A percentile compares a stretch with the other conserved stretches of the same genome.
These are phyloP conservation scores for Saturnispora serradocipensis DNA, from an alignment of 805 yeast genomes.

Conservation along the genomic window DNA sequence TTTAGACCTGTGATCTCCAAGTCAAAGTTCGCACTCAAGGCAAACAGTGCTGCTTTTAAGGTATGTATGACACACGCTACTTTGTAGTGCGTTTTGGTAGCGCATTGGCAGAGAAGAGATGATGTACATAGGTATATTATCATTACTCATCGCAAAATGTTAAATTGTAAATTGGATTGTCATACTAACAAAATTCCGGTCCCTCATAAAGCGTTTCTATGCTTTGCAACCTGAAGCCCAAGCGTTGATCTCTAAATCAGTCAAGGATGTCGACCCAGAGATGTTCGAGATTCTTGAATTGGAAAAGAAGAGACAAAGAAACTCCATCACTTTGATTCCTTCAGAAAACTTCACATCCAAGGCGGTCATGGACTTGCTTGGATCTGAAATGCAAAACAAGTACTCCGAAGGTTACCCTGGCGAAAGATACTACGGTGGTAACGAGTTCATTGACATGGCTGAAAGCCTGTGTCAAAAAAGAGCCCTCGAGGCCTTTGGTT, in stretches of 20 bases:
- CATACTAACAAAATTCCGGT: not conserved
- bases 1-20: not conserved
- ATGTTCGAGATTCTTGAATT: slow-evolving; percentile 62
- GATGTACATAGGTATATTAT: too few species aligned
- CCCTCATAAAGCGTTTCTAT: slow-evolving; percentile 26
- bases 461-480: slow-evolving; percentile 89
- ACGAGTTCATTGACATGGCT: slow-evolving; percentile 91
- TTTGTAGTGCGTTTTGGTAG: not conserved
- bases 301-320: slow-evolving; percentile 87
- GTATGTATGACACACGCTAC: not conserved
- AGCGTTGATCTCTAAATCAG: slow-evolving; percentile 50
- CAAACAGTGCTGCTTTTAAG: slow-evolving; percentile 4
- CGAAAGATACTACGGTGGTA: slow-evolving; percentile 98
- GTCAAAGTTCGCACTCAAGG: not conserved
- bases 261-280: slow-evolving; percentile 68
- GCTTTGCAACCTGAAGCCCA: slow-evolving; percentile 41
- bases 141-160: too few species aligned
- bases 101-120: too few species aligned
- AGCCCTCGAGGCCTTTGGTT: slow-evolving; percentile 81
- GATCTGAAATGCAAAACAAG: slow-evolving; percentile 97
- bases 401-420: slow-evolving; percentile 99
- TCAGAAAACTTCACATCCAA: slow-evolving; percentile 96
- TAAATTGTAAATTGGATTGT: not conserved
- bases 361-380: slow-evolving; percentile 92
- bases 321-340: slow-evolving; percentile 89